Conservation (phyloP, 345 rosid species). For the Eucalyptus cloeziana region DNA sequence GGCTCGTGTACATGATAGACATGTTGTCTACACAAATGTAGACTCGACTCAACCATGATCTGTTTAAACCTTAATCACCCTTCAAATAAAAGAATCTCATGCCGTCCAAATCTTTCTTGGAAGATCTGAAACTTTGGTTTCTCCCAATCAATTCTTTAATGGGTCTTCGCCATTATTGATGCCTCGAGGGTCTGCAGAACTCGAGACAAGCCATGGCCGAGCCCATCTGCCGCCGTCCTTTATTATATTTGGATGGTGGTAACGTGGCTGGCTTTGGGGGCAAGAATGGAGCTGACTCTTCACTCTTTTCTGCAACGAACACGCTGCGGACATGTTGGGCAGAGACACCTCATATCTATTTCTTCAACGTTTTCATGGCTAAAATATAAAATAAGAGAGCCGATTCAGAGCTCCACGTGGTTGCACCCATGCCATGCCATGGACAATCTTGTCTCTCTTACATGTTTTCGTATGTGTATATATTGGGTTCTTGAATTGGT, state of each 20-base stretch:
- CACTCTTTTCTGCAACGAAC: neutral
- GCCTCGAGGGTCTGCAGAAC: neutral
- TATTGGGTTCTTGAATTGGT: neutral
- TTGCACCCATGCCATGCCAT: neutral
- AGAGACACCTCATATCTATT: neutral
- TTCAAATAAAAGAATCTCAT: neutral
- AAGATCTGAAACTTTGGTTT: neutral
- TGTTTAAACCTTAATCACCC: neutral
- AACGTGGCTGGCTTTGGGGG: neutral
- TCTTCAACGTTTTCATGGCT: neutral
- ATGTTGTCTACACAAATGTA: neutral
- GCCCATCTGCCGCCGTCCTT: neutral
- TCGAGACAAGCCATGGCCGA: neutral
- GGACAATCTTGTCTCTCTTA: neutral
- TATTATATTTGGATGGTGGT: neutral
- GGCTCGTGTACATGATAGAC: neutral
- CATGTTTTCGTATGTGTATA: neutral
- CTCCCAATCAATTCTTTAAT: neutral
- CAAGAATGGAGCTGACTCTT: neutral
- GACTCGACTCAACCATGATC: neutral
- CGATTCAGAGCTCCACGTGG: neutral
- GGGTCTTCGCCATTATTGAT: neutral
- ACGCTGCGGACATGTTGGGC: neutral
- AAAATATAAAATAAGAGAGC: neutral
- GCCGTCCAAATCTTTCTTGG: neutral